Percentiles rank a stretch among this genome's conserved stretches.
Evolutionary conservation across 352 stramenopile species (phyloP).

Genomic region (Pythium sukuiense): DNA sequence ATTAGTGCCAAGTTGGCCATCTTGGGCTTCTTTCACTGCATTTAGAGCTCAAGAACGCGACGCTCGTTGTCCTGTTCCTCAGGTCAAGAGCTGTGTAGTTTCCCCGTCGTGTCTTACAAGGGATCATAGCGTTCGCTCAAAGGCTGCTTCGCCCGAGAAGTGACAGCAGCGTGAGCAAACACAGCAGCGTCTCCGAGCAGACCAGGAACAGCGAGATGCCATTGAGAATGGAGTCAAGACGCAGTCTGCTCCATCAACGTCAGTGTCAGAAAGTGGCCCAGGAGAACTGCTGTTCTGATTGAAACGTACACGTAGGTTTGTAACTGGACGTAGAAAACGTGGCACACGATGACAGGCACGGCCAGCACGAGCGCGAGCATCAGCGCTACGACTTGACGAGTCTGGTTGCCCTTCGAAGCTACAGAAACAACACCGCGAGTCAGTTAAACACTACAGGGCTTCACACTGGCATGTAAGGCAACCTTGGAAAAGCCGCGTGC

Average conservation of each 20-base stretch:
- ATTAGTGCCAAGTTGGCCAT: too few species aligned
- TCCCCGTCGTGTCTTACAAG: too few species aligned
- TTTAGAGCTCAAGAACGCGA: too few species aligned
- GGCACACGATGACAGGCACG: slow-evolving; percentile 53
- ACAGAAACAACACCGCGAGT: background rate
- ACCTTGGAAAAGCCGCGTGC: slow-evolving; percentile 71
- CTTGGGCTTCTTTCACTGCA: too few species aligned
- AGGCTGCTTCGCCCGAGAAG: too few species aligned
- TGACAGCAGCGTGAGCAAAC: too few species aligned
- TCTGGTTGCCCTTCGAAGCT: slow-evolving; percentile 87
- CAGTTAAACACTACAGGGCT: background rate
- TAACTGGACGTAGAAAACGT: slow-evolving; percentile 72
- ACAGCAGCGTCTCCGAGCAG: too few species aligned
- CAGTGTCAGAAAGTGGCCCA: too few species aligned
- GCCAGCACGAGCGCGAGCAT: slow-evolving; percentile 55
- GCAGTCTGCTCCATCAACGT: slow-evolving; percentile 31
- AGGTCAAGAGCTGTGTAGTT: too few species aligned
- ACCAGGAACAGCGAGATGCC: slow-evolving; percentile 43
- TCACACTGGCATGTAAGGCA: background rate
- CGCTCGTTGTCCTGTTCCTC: too few species aligned
- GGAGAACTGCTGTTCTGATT: background rate
- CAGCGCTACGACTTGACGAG: slow-evolving; percentile 56
- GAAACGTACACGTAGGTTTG: slow-evolving; percentile 73
- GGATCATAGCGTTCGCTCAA: too few species aligned
- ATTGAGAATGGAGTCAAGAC: slow-evolving; percentile 64